Evolutionary conservation across 2,329 filamentous ascomycete species (phyloP), one percentile per base, ranked within the genome.

Genomic region (Xylaria sp.): DNA sequence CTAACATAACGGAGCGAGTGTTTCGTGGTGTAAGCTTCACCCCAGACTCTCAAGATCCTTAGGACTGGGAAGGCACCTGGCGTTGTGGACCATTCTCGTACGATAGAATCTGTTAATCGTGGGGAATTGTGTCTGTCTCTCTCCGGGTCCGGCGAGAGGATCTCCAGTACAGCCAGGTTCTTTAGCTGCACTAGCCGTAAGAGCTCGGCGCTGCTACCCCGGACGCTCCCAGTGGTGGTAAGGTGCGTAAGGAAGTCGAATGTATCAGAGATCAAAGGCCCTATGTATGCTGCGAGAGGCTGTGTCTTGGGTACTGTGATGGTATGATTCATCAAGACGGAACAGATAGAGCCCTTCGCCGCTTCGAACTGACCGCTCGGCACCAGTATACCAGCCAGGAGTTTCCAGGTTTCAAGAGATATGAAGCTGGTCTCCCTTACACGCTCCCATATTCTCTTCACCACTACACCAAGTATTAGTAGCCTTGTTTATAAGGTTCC

Each of bases 81-180:
- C 37, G 73, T 72, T 47, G 78, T 74, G 0, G 78, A 76, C 82
- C 82, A 85, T 21, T 78, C 78, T 35, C 78, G 75, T 19, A 85
- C 58, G 2, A 85, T 73, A 6, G 79, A 74, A 64, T 85, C 82
- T 40, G 67, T 80, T 5, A 84, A 67, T 2, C 73, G 71, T 6
- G 78, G 78, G 33, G 79, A 79, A 25, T 63, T 56, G 25, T 63
- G 61, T 3, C 64, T 57, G 21, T 71, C 46, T 38, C 71, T 67
- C 12, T 42, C 25, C 28, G 76, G 74, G 1, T 69, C 65, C 1
- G 78, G 77, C 61, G 81, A 76, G 14, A 82, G 73, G 21, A 84
- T 74, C 68, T 84, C 80, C 12, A 84, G 75, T 2, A 81, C 75
- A 8, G 78, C 82, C 4, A 84, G 77, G 53, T 84, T 84, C 28